Percentiles rank a stretch among this genome's conserved stretches.
Evolutionary conservation across 1,284 basidiomycete genomes (phyloP).

Genomic region (Melampsora abietis-canadensis): DNA sequence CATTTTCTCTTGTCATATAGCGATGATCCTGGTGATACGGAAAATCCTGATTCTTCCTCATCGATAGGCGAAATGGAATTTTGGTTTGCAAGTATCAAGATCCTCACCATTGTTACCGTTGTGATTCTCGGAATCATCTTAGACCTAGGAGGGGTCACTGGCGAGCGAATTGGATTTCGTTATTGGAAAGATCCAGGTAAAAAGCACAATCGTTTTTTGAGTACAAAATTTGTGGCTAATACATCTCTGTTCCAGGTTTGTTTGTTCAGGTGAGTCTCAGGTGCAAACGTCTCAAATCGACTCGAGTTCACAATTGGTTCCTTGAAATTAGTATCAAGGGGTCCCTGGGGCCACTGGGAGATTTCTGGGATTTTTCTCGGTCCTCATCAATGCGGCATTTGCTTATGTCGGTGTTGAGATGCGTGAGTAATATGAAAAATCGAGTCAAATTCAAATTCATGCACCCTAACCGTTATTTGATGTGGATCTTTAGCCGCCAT

Average conservation of each 20-base stretch:
- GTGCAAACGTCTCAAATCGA: background rate
- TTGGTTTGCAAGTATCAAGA: conserved; percentile 62
- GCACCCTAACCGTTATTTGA: background rate
- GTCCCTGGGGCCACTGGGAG: conserved; percentile 33
- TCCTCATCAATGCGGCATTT: conserved; percentile 38
- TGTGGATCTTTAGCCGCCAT: conserved; percentile 17
- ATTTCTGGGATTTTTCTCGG: conserved; percentile 35
- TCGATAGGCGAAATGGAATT: conserved; percentile 60
- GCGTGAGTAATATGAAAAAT: conserved; percentile 18
- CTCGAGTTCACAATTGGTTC: background rate
- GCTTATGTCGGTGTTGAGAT: conserved; percentile 41
- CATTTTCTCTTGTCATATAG: background rate
- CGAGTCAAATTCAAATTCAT: background rate
- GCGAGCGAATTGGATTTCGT: conserved; percentile 62
- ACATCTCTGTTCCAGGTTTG: background rate
- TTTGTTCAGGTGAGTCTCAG: conserved; percentile 29
- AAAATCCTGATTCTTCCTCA: background rate
- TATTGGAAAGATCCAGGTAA: conserved; percentile 69
- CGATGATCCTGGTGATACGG: too few relatives aligned
- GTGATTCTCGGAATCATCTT: conserved; percentile 61
- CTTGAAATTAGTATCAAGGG: conserved; percentile 23
- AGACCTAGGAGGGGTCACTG: conserved; percentile 53
- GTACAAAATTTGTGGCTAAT: background rate
- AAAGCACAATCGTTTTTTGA: background rate
- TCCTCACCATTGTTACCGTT: conserved; percentile 60